These are phyloP conservation scores for Fusarium longipes DNA, from an alignment of 2,329 filamentous ascomycete species.

Conservation along the genomic window DNA sequence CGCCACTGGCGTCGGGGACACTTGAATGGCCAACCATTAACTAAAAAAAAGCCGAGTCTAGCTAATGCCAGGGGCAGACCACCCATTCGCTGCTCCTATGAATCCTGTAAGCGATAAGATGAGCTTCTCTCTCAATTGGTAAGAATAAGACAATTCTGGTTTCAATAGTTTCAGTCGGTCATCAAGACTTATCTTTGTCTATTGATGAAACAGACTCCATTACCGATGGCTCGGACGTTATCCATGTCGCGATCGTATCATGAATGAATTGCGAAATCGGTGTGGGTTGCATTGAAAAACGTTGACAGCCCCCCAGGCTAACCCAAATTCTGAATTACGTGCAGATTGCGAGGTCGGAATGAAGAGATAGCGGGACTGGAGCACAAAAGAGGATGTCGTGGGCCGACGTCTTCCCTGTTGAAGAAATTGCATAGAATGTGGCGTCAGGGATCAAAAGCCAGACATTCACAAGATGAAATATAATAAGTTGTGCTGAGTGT, in stretches of 20 bases:
- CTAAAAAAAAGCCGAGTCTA: background rate
- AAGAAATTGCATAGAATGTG: slow-evolving; percentile 18
- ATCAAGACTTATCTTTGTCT: background rate
- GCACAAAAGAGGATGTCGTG: background rate
- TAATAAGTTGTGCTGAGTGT: background rate
- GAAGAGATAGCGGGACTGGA: background rate
- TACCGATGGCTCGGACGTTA: slow-evolving; percentile 20
- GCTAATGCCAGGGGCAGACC: slow-evolving; percentile 14
- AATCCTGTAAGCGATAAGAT: background rate
- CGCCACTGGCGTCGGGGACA: slow-evolving; percentile 16
- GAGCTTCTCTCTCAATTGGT: background rate
- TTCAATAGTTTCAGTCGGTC: background rate
- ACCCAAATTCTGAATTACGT: background rate
- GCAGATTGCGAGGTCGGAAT: slow-evolving; percentile 8
- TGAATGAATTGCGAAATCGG: background rate
- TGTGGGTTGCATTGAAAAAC: background rate
- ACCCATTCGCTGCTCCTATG: background rate
- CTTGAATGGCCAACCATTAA: slow-evolving; percentile 15
- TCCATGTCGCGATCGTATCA: slow-evolving; percentile 11
- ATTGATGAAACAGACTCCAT: background rate
- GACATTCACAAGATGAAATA: background rate
- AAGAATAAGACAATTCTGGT: background rate
- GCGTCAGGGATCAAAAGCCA: slow-evolving; percentile 17
- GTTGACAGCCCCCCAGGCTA: slow-evolving; percentile 3
- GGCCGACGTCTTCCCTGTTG: slow-evolving; percentile 23